Conservation (phyloP, 495 filamentous ascomycete species). For the Sporormia fimetaria region DNA sequence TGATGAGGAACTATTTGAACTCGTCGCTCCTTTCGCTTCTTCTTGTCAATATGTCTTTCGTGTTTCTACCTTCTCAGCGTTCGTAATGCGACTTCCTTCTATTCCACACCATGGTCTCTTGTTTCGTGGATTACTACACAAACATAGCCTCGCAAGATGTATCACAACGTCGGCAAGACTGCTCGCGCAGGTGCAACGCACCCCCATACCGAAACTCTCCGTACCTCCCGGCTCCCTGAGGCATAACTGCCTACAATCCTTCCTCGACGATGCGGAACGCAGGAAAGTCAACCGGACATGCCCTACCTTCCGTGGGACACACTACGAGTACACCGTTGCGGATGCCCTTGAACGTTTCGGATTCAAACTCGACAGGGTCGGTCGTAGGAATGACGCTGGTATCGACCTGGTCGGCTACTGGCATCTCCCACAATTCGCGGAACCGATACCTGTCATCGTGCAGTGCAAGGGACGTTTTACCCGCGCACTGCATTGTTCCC, state of each 20-base stretch:
- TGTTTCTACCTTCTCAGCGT: neutral
- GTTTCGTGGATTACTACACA: conserved; percentile 4
- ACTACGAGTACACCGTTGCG: conserved; percentile 66
- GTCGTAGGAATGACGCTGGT: conserved; percentile 63
- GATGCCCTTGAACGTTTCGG: conserved; percentile 47
- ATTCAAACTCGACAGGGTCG: conserved; percentile 60
- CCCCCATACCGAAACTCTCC: conserved; percentile 28
- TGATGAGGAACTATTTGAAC: neutral
- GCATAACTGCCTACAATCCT: conserved; percentile 59
- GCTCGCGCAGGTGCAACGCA: neutral
- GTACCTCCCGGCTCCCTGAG: conserved; percentile 26
- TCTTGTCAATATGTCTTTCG: conserved; percentile 12
- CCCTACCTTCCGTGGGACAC: conserved; percentile 53
- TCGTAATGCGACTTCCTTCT: conserved; percentile 10
- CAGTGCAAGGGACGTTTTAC: conserved; percentile 61
- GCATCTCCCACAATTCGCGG: conserved; percentile 43
- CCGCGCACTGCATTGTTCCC: conserved; percentile 31
- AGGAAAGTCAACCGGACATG: conserved; percentile 39
- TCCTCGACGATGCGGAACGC: conserved; percentile 56
- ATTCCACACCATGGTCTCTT: conserved; percentile 1
- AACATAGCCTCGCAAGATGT: neutral
- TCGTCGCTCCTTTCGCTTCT: conserved; percentile 8
- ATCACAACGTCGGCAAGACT: conserved; percentile 1
- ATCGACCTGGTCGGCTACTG: conserved; percentile 80
- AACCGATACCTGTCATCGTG: conserved; percentile 51